Base-by-base conservation (phyloP, 2,329 filamentous ascomycete species). In the Aspergillus pseudotamarii region DNA sequence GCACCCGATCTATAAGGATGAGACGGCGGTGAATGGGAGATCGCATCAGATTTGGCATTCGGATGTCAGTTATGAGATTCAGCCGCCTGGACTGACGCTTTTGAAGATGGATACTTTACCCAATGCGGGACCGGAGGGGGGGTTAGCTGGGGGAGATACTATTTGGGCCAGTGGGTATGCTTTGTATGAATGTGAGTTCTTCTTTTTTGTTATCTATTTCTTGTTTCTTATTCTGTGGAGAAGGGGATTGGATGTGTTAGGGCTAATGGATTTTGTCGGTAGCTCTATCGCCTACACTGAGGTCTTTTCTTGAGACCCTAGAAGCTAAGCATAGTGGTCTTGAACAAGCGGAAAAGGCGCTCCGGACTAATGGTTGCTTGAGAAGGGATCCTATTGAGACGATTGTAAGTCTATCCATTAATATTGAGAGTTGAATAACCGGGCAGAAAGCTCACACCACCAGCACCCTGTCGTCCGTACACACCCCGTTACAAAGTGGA, bases 61-160 rank as follows among this genome's bases (percentile, higher is more conserved):
- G 16, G 73, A 75, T 58, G 67, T 69, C 0, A 66, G 66, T 6
- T 73, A 71, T 46, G 73, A 76, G 60, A 43, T 70, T n/a, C 71
- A 75, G 55, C 70, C 73, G 1, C 72, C 73, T 1, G 73, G 71
- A 1, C 68, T 70, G 11, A 76, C 73, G 3, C 59, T 76, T 23
- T 63, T 76, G n/a, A 66, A 64, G 14, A 62, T 74, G 26, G 65
- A 72, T 28, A 65, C 65, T n/a, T 59, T 66, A 0, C 71, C 73
- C 1, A 69, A 67, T 23, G 58, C 68, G 1, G 75, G 75, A 9
- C 66, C 66, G 2, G 21, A 28, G 4, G 21, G 45, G 12, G 19
- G 45, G 8, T 26, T 26, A 23, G 23, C 45, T 26, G 45, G 45
- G 2, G 45, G 45, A 1, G 45, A 48, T 48, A 48, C 45, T 5